Base-by-base conservation (phyloP, 108 stramenopile genomes). In the Nannochloropsis salina region DNA sequence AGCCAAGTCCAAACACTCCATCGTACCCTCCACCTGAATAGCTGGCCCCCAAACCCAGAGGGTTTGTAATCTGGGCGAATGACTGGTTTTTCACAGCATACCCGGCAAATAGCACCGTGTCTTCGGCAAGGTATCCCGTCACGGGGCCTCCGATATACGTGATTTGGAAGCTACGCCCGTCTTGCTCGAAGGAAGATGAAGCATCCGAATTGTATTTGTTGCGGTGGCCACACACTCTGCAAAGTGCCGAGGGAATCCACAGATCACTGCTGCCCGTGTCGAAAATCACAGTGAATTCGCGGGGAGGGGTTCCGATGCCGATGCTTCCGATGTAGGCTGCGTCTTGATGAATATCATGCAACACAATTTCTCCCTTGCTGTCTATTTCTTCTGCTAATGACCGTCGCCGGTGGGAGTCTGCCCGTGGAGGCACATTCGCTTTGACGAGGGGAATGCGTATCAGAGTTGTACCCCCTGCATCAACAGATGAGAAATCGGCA, bases 1-100 rank as follows among this genome's bases (percentile, higher is more conserved):
- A 99, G 81, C 95, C 99, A 45, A 98, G 86, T 87, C 99, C 99
- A 82, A 98, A 88, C 86, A 99, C 99, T 44, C 99, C 99, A 90
- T 98, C 99, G 90, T 98, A 99, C 45, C 90, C 95, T 42, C 97
- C 97, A 43, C 97, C 82, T 18, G 91, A 90, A 87, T 95, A 99
- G 8, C 96, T 98, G 18, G 96, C 82, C 15, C 99, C 99, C 81
- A 99, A 90, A 43, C 99, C 99, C 80, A 94, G 95, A n/a, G 97
- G 97, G 93, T 99, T 95, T 43, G 93, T 88, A 79, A 93, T 85
- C 88, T 89, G 82, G 42, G 93, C 93, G 80, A 94, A 94, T 44
- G 79, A 85, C 90, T 93, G 90, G 44, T 44, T 88, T 21, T 61
- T 45, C 8, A 93, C 90, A 1, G 18, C 18, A n/a, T 92, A 81